Base-by-base conservation (phyloP, 805 yeast genomes). In the Saccharomycopsis guyanensis region DNA sequence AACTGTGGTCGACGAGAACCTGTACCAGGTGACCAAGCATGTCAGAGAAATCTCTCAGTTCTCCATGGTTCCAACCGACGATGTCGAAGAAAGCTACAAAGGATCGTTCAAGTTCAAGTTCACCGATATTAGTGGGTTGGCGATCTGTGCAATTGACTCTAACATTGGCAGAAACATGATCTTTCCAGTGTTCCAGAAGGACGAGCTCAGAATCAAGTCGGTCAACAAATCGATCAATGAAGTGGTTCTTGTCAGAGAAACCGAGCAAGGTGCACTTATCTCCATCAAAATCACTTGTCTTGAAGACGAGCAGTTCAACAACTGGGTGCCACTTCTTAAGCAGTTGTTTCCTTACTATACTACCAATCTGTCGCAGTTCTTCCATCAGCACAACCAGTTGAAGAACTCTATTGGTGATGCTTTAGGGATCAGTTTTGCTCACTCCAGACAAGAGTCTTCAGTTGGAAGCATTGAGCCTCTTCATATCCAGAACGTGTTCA, bases 381-480 rank as follows among this genome's bases (percentile, higher is more conserved):
- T 22, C 88, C 77, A 71, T 86, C 88, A 3, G 96, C 97, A 50
- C 75, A 74, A 57, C 86, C 96, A n/a, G 15, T 27, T 49, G 22
- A 49, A 49, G 20, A 48, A 40, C 35, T 16, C 37, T 3, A 19
- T 38, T 2, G 37, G 19, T 15, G 18, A 15, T 8, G 53, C 51
- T 6, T 42, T 50, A 20, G 53, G 53, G 16, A 46, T 50, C 20
- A 43, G 40, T 24, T 49, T 49, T 31, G 23, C 15, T 20, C 43
- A 40, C 35, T 5, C 20, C 20, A 15, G 19, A 15, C 18, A 18
- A 8, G 37, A 15, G 18, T 33, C 37, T 8, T 33, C 37, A 12
- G 20, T 18, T 8, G 18, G 20, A 5, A 33, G 37, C 20, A 22
- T 32, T 5, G 29, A 8, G n/a, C 31, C 27, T 23, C 20, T 29